Evolutionary conservation across 169 alveolate species (phyloP), one percentile per base, ranked within the genome.

Genomic region (Plasmodium sp.): DNA sequence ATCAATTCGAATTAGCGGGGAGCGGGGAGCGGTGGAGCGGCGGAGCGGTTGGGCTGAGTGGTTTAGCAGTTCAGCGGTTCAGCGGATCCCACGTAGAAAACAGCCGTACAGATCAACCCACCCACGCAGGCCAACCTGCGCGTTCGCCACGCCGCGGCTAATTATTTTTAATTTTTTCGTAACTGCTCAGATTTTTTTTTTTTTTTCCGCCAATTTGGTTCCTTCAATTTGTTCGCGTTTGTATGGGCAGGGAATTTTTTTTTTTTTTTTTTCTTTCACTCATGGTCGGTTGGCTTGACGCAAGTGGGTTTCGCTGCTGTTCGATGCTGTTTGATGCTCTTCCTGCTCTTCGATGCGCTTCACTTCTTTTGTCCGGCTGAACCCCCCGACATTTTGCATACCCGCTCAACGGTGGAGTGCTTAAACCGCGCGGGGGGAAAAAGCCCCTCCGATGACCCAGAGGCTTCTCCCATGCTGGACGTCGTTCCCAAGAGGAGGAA

Each of bases 1-100:
- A 96, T 96, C 31, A 93, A 94, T 86, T 84, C 96, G 16, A 84
- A 93, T 71, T 93, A 90, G 27, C 27, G 27, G 27, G 27, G 27
- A 22, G 27, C 27, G 27, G 27, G 27, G 27, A 22, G 27, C 27
- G 27, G 27, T 0, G 27, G 27, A 22, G 27, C 27, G 27, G 27
- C 27, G 27, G 27, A 22, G 27, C 27, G 27, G 27, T n/a, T 9
- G 39, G 58, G 14, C 58, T 5, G 2, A 9, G 54, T 0, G 2
- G 54, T 22, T 22, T 0, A 22, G 0, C 27, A 0, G 27, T 22
- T 22, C 27, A 22, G 27, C 27, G 27, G 27, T n/a, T n/a, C n/a
- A 22, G 27, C 27, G 27, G 27, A 0, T 22, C 27, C 0, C 27
- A 0, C 0, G 27, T 0, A 22, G 27, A 22, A 0, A 22, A 22